Conservation (phyloP, 495 filamentous ascomycete species). For the Staphylotrichum tortipilum region DNA sequence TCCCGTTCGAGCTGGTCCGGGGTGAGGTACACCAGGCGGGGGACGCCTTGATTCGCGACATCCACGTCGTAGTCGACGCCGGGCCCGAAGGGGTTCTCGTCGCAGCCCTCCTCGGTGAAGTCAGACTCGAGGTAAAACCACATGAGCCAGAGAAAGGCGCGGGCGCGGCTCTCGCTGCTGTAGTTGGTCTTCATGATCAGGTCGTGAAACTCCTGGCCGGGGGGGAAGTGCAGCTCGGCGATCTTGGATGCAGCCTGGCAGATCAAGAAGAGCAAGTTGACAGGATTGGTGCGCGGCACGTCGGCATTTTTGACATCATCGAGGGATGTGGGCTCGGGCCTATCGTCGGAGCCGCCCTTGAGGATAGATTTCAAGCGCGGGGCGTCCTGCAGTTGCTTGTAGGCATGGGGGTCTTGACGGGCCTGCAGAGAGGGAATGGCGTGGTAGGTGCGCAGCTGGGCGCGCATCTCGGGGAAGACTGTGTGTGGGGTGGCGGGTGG, state of each 20-base stretch:
- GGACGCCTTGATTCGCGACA: slow-evolving; percentile 68
- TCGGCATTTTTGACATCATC: slow-evolving; percentile 63
- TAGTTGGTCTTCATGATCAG: slow-evolving; percentile 83
- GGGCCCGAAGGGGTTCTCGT: slow-evolving; percentile 81
- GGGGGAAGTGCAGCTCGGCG: slow-evolving; percentile 85
- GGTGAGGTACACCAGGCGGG: slow-evolving; percentile 66
- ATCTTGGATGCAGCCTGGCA: slow-evolving; percentile 85
- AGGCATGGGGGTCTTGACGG: slow-evolving; percentile 86
- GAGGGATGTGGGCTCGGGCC: slow-evolving; percentile 74
- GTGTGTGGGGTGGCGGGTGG: slow-evolving; percentile 7
- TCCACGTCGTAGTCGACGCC: slow-evolving; percentile 57
- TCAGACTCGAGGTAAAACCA: slow-evolving; percentile 99
- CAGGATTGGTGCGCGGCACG: slow-evolving; percentile 86
- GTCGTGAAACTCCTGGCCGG: slow-evolving; percentile 85
- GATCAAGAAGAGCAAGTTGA: slow-evolving; percentile 93
- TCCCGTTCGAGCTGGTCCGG: slow-evolving; percentile 68
- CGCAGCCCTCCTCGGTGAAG: slow-evolving; percentile 71
- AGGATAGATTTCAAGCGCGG: slow-evolving; percentile 93
- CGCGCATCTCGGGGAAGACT: slow-evolving; percentile 99
- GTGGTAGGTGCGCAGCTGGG: slow-evolving; percentile 94
- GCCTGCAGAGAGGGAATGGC: slow-evolving; percentile 95
- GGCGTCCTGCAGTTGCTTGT: slow-evolving; percentile 96
- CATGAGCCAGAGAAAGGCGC: slow-evolving; percentile 93
- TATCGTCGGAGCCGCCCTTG: slow-evolving; percentile 92
- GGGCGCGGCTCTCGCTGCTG: slow-evolving; percentile 75